These are phyloP conservation scores for Neurospora hispaniola DNA, from an alignment of 495 filamentous ascomycete species.

Conservation along the genomic window DNA sequence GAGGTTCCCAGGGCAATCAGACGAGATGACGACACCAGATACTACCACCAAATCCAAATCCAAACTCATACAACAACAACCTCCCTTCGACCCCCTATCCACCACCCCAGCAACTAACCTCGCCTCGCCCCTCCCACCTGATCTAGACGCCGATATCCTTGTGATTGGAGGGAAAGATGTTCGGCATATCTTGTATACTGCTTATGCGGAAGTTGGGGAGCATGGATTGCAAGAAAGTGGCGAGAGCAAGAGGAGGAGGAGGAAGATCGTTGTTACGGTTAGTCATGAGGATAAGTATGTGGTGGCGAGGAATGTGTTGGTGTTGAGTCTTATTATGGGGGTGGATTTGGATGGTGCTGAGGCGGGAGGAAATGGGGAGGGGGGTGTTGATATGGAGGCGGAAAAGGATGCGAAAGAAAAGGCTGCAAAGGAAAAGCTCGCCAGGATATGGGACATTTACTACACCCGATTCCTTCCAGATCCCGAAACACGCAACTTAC, in stretches of 20 bases:
- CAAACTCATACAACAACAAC: background rate
- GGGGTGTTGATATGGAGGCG: background rate
- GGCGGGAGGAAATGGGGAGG: background rate
- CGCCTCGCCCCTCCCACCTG: slow-evolving; percentile 36
- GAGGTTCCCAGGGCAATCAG: too few relatives aligned
- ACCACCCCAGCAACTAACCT: slow-evolving; percentile 42
- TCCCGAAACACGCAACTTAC: slow-evolving; percentile 18
- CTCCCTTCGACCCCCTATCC: slow-evolving; percentile 37
- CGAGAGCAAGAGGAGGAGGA: background rate
- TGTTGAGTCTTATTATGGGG: slow-evolving; percentile 37
- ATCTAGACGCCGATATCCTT: slow-evolving; percentile 36
- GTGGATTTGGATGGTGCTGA: background rate
- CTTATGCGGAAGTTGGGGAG: slow-evolving; percentile 17
- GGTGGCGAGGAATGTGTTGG: slow-evolving; percentile 43
- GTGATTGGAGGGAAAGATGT: slow-evolving; percentile 44
- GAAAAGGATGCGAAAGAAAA: slow-evolving; percentile 1
- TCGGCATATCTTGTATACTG: slow-evolving; percentile 41
- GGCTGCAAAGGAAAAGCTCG: background rate
- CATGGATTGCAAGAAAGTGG: background rate
- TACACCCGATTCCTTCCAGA: slow-evolving; percentile 40
- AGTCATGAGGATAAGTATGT: slow-evolving; percentile 39
- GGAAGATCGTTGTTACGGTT: slow-evolving; percentile 31
- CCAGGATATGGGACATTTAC: slow-evolving; percentile 42
- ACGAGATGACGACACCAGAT: background rate
- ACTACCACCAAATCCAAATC: background rate